Conservation (phyloP, 257 asterid species). For the Solanum tacnaense region DNA sequence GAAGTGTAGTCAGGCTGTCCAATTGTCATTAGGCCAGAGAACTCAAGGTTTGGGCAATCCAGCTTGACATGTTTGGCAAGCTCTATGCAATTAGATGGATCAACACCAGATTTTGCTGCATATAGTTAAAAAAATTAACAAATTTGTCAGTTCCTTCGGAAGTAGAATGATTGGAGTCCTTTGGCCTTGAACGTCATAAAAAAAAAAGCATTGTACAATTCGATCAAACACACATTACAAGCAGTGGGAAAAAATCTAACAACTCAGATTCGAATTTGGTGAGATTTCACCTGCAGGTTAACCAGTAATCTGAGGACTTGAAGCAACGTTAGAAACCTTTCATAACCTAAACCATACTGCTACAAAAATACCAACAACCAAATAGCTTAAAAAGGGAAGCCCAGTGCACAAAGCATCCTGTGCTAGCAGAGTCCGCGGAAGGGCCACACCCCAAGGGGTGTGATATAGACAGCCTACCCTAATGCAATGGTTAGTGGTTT, state of each 20-base stretch:
- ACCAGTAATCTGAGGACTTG: not conserved
- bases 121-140: not conserved
- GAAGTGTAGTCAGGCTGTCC: slow-evolving; percentile 91
- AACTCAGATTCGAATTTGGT: not conserved
- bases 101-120: slow-evolving; percentile 83
- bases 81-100: slow-evolving; percentile 65
- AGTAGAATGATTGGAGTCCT: not conserved
- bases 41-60: slow-evolving; percentile 63
- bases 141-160: not conserved
- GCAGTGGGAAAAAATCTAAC: not conserved
- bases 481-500: not conserved
- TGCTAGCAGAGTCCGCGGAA: not conserved
- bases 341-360: not conserved
- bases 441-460: not conserved
- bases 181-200: not conserved
- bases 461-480: not conserved
- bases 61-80: slow-evolving; percentile 58
- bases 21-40: slow-evolving; percentile 89
- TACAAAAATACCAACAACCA: not conserved
- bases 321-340: not conserved
- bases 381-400: not conserved
- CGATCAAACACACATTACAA: not conserved
- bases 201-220: not conserved
- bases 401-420: not conserved
- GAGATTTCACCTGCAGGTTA: not conserved